These are phyloP conservation scores for Lasiodiplodia gonubiensis DNA, from an alignment of 2,329 filamentous ascomycete species.

Conservation along the genomic window DNA sequence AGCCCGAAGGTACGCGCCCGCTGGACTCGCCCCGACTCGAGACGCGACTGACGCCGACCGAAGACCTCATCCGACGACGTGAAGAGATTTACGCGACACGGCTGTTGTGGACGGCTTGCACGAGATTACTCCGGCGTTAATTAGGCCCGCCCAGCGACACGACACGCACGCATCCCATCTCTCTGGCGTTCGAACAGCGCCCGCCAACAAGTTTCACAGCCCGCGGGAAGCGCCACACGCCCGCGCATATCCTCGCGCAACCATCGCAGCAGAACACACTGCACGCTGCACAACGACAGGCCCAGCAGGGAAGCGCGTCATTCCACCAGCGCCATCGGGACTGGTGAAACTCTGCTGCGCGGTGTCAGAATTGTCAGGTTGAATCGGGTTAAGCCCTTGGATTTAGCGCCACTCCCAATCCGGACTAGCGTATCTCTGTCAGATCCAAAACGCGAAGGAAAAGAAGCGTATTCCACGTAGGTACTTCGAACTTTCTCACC, in stretches of 20 bases:
- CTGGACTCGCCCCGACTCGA: background rate
- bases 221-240: constrained; percentile 10
- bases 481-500: constrained; percentile 30
- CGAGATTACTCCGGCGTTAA: constrained; percentile 24
- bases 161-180: background rate
- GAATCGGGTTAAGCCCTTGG: constrained; percentile 27
- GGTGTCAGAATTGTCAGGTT: constrained; percentile 29
- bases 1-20: constrained; percentile 33
- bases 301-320: background rate
- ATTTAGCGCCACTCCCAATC: constrained; percentile 28
- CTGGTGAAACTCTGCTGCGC: constrained; percentile 29
- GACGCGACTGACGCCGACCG: constrained; percentile 20
- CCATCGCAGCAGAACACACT: constrained; percentile 23
- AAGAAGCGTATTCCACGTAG: constrained; percentile 30
- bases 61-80: constrained; percentile 21
- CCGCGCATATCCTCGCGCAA: constrained; percentile 7
- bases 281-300: constrained; percentile 15
- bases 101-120: constrained; percentile 27
- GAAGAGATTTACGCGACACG: constrained; percentile 28
- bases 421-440: constrained; percentile 27
- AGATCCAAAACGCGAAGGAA: constrained; percentile 30
- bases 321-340: constrained; percentile 27
- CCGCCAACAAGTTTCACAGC: constrained; percentile 17
- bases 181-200: constrained; percentile 17
- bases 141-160: constrained; percentile 27